Percentiles rank a stretch among this genome's conserved stretches.
Evolutionary conservation across 345 rosid species (phyloP).

Genomic region (Dovyalis caffra): DNA sequence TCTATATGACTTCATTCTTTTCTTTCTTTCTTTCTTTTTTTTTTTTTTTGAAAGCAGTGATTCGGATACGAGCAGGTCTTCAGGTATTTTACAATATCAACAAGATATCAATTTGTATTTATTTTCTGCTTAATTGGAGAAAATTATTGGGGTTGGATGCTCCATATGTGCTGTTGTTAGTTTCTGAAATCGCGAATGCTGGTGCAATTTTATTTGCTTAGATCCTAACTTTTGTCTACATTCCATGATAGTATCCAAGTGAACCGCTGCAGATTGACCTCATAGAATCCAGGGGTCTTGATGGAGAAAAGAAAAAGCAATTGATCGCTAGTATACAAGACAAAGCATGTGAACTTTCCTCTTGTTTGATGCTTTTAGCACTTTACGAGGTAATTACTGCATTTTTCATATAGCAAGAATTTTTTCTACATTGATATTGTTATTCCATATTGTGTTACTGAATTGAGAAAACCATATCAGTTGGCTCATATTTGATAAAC

Average conservation of each 20-base stretch:
- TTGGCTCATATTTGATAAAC: neutral
- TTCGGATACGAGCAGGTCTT: conserved; percentile 53
- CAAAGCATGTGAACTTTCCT: conserved; percentile 59
- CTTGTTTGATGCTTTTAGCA: conserved; percentile 75
- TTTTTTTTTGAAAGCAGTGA: conserved; percentile 73
- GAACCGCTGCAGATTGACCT: conserved; percentile 63
- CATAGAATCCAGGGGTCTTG: conserved; percentile 84
- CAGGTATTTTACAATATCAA: conserved; percentile 38
- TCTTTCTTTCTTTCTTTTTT: too few relatives aligned
- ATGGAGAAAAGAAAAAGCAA: conserved; percentile 58
- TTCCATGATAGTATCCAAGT: conserved; percentile 62
- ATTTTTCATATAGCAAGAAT: neutral
- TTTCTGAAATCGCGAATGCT: neutral
- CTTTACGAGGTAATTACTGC: conserved; percentile 75
- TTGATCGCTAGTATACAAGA: conserved; percentile 48
- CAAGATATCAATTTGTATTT: neutral
- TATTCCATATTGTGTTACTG: neutral
- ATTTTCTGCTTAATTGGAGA: neutral
- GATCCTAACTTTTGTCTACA: neutral
- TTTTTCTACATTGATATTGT: neutral
- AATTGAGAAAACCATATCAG: neutral
- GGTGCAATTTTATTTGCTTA: neutral
- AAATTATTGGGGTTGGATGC: neutral
- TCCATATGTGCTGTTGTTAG: neutral
- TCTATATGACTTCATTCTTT: neutral